These are phyloP conservation scores for Centaurea solstitialis DNA, from an alignment of 129 eudicot genomes.

Conservation along the genomic window DNA sequence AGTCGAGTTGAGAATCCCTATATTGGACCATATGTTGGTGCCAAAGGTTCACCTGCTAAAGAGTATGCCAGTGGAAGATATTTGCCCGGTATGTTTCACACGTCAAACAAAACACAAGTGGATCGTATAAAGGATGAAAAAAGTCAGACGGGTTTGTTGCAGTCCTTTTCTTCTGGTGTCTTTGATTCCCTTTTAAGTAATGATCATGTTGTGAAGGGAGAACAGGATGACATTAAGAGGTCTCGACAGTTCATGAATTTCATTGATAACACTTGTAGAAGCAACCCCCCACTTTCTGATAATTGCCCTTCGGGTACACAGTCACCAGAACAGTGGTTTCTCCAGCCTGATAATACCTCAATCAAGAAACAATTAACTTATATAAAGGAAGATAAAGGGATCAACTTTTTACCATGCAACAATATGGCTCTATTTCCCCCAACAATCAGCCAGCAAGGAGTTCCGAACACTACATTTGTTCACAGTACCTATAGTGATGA, in stretches of 20 bases:
- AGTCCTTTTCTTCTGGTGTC: slow-evolving; percentile 24
- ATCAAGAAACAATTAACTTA: slow-evolving; percentile 25
- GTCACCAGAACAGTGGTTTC: slow-evolving; percentile 19
- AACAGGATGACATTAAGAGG: slow-evolving; percentile 8
- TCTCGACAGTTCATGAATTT: slow-evolving; percentile 2
- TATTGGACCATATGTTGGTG: slow-evolving; percentile 1
- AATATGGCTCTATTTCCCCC: slow-evolving; percentile 17
- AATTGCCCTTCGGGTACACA: slow-evolving; percentile 12
- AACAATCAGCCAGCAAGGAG: slow-evolving; percentile 33
- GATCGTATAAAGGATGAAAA: slow-evolving; percentile 26
- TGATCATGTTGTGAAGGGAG: slow-evolving; percentile 22
- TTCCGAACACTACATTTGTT: slow-evolving; percentile 16
- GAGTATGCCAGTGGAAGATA: not conserved
- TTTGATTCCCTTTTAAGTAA: slow-evolving; percentile 23
- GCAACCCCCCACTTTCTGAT: slow-evolving; percentile 15
- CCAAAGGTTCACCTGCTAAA: slow-evolving; percentile 9
- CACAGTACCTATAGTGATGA: slow-evolving; percentile 33
- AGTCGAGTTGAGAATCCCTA: slow-evolving; percentile 13
- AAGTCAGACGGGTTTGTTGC: slow-evolving; percentile 15
- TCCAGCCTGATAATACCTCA: slow-evolving; percentile 16
- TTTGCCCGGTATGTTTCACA: slow-evolving; percentile 1
- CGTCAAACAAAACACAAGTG: slow-evolving; percentile 18
- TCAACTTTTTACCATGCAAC: slow-evolving; percentile 18
- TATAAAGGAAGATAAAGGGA: slow-evolving; percentile 32
- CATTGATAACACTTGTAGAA: slow-evolving; percentile 18